Evolutionary conservation across 805 yeast genomes (phyloP).

Genomic region (Lipomyces yamanashiensis): DNA sequence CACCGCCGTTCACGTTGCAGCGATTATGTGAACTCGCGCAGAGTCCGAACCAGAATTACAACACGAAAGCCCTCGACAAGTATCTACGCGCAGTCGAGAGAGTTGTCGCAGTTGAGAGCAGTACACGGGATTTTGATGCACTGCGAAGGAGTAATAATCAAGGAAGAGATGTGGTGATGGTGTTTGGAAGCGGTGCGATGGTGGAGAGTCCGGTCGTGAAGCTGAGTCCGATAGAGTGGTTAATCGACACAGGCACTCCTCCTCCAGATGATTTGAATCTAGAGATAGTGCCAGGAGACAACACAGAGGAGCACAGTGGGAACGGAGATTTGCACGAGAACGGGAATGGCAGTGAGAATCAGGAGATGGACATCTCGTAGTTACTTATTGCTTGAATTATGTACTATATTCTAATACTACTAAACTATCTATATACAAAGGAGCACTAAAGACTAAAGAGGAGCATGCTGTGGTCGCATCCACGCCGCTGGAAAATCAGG

Average conservation of each 20-base stretch:
- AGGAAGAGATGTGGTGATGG: not conserved
- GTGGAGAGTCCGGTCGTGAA: constrained; percentile 28
- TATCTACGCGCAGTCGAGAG: constrained; percentile 41
- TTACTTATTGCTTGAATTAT: not conserved
- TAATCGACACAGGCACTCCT: constrained; percentile 40
- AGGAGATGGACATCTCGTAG: not conserved
- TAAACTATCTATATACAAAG: not conserved
- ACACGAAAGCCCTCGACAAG: constrained; percentile 38
- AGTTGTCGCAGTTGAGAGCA: constrained; percentile 37
- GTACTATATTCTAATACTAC: not conserved
- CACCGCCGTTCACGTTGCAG: constrained; percentile 50
- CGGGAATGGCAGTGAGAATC: not conserved
- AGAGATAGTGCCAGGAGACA: not conserved
- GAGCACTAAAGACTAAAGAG: not conserved
- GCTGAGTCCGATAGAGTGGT: constrained; percentile 39
- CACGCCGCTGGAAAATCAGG: constrained; percentile 76
- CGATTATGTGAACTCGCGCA: constrained; percentile 46
- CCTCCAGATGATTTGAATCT: constrained; percentile 14
- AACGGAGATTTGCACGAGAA: not conserved
- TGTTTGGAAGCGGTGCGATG: not conserved
- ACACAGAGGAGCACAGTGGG: not conserved
- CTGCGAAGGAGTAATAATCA: not conserved
- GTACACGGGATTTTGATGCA: constrained; percentile 8
- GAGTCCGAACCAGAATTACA: constrained; percentile 40
- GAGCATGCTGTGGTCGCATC: constrained; percentile 76